Evolutionary conservation across 192 early-diverging fungal species (phyloP), one percentile per base, ranked within the genome.

Genomic region (Obelidium mucronatum): DNA sequence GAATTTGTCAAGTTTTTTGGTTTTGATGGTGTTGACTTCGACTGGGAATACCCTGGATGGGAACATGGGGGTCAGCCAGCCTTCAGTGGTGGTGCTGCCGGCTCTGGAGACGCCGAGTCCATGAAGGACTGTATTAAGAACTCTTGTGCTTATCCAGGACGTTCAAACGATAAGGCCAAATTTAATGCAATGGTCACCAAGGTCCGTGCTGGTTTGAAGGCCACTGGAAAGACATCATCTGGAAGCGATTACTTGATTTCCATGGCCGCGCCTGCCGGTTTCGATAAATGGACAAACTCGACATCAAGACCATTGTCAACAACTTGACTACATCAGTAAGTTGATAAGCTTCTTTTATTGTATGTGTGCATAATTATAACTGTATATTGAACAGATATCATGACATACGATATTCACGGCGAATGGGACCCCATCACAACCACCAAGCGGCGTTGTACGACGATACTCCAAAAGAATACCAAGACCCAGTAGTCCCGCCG

Each of bases 321-420:
- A 74, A 24, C 17, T 78, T 26, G 77, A 78, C 63, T 61, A 70
- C 48, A 34, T 78, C 73, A 78, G n/a, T n/a, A n/a, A n/a, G n/a
- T n/a, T n/a, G n/a, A n/a, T n/a, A n/a, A n/a, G n/a, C n/a, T n/a
- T n/a, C n/a, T n/a, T n/a, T n/a, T n/a, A n/a, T n/a, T n/a, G n/a
- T n/a, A n/a, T n/a, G n/a, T n/a, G n/a, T n/a, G n/a, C n/a, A n/a
- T n/a, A n/a, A n/a, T n/a, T n/a, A n/a, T n/a, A n/a, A n/a, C n/a
- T n/a, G n/a, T n/a, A n/a, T n/a, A n/a, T n/a, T n/a, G n/a, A n/a
- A n/a, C n/a, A n/a, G n/a, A 79, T 66, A 52, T 77, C 35, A 79
- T 79, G 78, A 51, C 78, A 17, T 79, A 79, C 66, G 78, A 79
- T 64, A 40, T 79, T n/a, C 72, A 79, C 63, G 78, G 78, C 30